Evolutionary conservation across 202 grass and related monocot species (phyloP).

Genomic region (Elaeis oleifera): DNA sequence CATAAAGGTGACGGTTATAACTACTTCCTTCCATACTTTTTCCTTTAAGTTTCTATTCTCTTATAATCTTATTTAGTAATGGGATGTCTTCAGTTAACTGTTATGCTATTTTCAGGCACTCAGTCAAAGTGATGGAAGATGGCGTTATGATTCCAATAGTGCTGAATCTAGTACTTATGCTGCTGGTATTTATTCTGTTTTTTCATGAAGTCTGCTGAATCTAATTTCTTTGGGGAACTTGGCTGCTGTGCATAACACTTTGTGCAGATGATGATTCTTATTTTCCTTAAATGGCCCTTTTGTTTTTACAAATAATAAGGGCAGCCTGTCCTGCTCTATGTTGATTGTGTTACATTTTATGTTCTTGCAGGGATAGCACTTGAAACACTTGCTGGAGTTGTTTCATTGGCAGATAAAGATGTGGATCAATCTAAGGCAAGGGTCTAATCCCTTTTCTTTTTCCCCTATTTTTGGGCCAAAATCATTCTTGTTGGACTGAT

Average conservation of each 20-base stretch:
- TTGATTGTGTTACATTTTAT: neutral
- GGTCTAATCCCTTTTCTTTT: no score
- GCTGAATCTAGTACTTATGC: conserved; percentile 88
- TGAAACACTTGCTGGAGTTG: conserved; percentile 68
- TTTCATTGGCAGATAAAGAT: conserved; percentile 61
- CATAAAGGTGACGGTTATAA: conserved; percentile 56
- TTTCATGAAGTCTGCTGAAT: neutral
- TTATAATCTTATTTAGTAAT: no score
- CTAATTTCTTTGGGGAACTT: no score
- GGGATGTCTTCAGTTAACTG: conserved; percentile 1
- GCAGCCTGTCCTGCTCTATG: neutral
- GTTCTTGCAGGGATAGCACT: conserved; percentile 65
- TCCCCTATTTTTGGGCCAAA: no score
- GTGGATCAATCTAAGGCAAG: conserved; percentile 75
- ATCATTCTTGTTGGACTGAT: no score
- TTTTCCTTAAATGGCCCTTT: neutral
- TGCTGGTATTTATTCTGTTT: conserved; percentile 49
- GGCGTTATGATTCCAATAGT: conserved; percentile 83
- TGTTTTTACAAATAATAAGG: no score
- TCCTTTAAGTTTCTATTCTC: no score
- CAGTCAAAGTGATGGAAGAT: conserved; percentile 86
- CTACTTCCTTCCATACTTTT: no score
- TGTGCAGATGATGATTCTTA: neutral
- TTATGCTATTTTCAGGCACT: conserved; percentile 46
- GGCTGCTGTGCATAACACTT: no score